phyloP scores from a whole-genome alignment of 768 basidiomycete genomes.

The Xerocomus potaroensis region DNA sequence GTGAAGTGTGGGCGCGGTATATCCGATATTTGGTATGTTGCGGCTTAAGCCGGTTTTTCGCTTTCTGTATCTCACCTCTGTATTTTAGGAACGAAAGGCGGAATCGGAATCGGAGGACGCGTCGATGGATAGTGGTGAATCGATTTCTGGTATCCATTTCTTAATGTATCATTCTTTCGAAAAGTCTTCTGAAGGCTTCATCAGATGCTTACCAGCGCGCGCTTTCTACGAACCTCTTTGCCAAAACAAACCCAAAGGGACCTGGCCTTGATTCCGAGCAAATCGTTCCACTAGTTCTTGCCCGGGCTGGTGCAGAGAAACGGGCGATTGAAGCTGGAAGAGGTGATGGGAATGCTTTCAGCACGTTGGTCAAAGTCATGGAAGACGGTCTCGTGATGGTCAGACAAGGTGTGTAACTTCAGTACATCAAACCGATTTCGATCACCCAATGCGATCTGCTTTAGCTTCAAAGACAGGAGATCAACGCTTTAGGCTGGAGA shows the following conservation, averaged over 20 bases:
- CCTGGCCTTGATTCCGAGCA: slow-evolving; percentile 54
- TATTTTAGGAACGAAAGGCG: slow-evolving; percentile 19
- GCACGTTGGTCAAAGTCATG: slow-evolving; percentile 51
- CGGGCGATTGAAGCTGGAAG: slow-evolving; percentile 46
- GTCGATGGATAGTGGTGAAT: slow-evolving; percentile 20
- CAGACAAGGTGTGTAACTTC: slow-evolving; percentile 43
- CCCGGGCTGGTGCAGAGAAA: slow-evolving; percentile 62
- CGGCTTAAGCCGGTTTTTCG: not conserved
- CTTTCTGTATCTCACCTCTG: not conserved
- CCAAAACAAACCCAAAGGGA: slow-evolving; percentile 22
- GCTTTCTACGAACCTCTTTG: slow-evolving; percentile 50
- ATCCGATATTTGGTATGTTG: slow-evolving; percentile 63
- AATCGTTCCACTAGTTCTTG: slow-evolving; percentile 57
- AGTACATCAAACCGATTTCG: not conserved
- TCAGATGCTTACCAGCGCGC: slow-evolving; percentile 58
- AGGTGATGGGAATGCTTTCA: slow-evolving; percentile 49
- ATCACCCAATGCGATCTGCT: not conserved
- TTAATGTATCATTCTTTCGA: not conserved
- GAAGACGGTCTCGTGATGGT: slow-evolving; percentile 63
- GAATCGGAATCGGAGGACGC: slow-evolving; percentile 14
- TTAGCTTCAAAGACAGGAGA: slow-evolving; percentile 68
- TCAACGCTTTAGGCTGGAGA: slow-evolving; percentile 74
- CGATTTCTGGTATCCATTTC: slow-evolving; percentile 20
- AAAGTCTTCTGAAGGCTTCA: slow-evolving; percentile 4
- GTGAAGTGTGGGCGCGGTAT: slow-evolving; percentile 76